Base-by-base conservation (phyloP, 441 rosid genomes). In the Euphorbia corollata region DNA sequence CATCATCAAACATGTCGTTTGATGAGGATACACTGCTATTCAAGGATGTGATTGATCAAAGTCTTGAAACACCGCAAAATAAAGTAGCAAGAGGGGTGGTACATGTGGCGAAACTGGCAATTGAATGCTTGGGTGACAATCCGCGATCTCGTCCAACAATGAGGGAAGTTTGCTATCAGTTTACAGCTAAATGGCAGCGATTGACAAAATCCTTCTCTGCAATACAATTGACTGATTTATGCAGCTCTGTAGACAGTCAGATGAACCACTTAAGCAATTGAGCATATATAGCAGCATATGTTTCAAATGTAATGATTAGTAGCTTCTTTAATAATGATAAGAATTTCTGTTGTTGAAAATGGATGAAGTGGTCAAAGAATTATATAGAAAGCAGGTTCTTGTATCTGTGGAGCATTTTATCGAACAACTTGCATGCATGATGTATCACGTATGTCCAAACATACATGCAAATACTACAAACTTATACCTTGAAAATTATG, bases 61-160 rank as follows among this genome's bases (percentile, higher is more conserved):
- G 68, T 16, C 45, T 50, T 6, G 58, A 36, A 30, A n/a, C 16
- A 9, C 59, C 58, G 18, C 41, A 11, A 24, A 18, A n/a, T 10
- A 50, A 12, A 64, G 45, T 32, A 30, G 68, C 27, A n/a, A 43
- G 32, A 50, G 18, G 59, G 30, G 23, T 64, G 2, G 3, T 32
- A 0, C 27, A n/a, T 9, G 18, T 6, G n/a, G 20, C 43, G 19
- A 5, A 9, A 50, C 43, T 50, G 5, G 58, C 68, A 48, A 4
- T 30, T 30, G 58, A 43, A 16, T 64, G 59, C 45, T 19, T 64
- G 58, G 48, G 27, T 32, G 5, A 55, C 9, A 32, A 50, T 64
- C 68, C 59, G 8, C 45, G 30, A 30, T 64, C 58, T 30, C 67
- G 67, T 5, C 67, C 67, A 50, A 64, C 68, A 1, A 50, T 64